Conservation (phyloP, 768 basidiomycete species). For the Sarcodon sp. region DNA sequence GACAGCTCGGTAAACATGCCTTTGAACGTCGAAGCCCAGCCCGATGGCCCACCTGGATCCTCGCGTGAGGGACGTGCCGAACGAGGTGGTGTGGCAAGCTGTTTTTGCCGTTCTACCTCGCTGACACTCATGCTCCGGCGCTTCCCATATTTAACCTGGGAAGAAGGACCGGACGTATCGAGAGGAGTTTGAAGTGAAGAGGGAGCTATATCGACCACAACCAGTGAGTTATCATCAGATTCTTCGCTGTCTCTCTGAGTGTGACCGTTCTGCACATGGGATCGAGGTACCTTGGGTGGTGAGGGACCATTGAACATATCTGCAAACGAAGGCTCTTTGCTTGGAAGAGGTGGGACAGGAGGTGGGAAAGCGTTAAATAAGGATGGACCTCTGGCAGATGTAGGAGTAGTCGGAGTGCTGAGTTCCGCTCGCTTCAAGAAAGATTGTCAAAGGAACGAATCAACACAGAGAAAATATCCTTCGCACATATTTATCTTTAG, state of each 20-base stretch:
- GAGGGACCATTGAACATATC: slow-evolving; percentile 32
- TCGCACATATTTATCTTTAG: slow-evolving; percentile 47
- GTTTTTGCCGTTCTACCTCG: slow-evolving; percentile 43
- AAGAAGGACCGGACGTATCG: slow-evolving; percentile 8
- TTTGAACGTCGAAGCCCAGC: slow-evolving; percentile 36
- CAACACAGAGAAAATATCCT: slow-evolving; percentile 9
- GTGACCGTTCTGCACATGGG: slow-evolving; percentile 21
- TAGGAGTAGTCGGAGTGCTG: slow-evolving; percentile 9
- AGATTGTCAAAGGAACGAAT: slow-evolving; percentile 4
- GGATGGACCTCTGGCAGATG: slow-evolving; percentile 17
- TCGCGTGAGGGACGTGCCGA: slow-evolving; percentile 13
- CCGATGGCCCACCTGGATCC: slow-evolving; percentile 12
- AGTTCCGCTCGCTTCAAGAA: slow-evolving; percentile 11
- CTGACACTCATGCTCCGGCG: slow-evolving; percentile 68
- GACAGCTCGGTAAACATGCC: slow-evolving; percentile 64
- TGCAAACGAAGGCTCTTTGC: slow-evolving; percentile 36
- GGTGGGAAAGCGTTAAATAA: slow-evolving; percentile 24
- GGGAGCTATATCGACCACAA: slow-evolving; percentile 36
- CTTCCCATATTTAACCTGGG: slow-evolving; percentile 24
- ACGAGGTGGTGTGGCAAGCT: slow-evolving; percentile 23
- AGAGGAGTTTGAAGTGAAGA: slow-evolving; percentile 13
- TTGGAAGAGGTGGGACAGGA: slow-evolving; percentile 29
- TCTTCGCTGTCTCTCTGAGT: slow-evolving; percentile 42
- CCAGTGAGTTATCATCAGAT: slow-evolving; percentile 41
- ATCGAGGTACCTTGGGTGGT: slow-evolving; percentile 4